Conservation (phyloP, 495 filamentous ascomycete species). For the Aspergillus homomorphus region DNA sequence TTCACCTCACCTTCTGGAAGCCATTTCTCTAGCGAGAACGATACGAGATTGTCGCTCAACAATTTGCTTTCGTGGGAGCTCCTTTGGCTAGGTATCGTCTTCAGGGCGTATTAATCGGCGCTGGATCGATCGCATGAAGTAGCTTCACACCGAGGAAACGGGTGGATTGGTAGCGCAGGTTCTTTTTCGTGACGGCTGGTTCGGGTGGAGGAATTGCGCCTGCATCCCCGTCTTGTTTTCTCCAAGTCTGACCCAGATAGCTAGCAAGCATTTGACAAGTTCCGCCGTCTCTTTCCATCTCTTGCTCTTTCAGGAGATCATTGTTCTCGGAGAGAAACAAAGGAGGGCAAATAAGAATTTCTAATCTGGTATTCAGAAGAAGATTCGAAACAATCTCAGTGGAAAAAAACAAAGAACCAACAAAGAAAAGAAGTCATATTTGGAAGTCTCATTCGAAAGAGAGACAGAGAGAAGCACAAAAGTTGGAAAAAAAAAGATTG, state of each 20-base stretch:
- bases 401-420: constrained; percentile 17
- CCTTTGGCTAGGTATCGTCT: constrained; percentile 21
- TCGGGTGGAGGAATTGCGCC: constrained; percentile 26
- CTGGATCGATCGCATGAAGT: constrained; percentile 21
- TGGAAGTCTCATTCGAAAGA: not conserved
- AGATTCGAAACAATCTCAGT: constrained; percentile 9
- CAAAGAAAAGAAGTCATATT: constrained; percentile 18
- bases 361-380: constrained; percentile 25
- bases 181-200: constrained; percentile 18
- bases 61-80: not conserved
- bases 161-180: constrained; percentile 24
- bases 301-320: constrained; percentile 33
- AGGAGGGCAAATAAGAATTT: constrained; percentile 33
- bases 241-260: constrained; percentile 45
- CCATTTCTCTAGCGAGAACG: not conserved
- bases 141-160: constrained; percentile 18
- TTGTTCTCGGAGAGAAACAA: constrained; percentile 24
- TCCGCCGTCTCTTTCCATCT: constrained; percentile 44
- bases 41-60: not conserved
- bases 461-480: constrained; percentile 5
- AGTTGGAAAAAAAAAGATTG: constrained; percentile 17
- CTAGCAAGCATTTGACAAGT: constrained; percentile 54
- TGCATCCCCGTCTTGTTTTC: constrained; percentile 37
- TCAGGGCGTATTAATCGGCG: constrained; percentile 21
- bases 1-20: not conserved